These are phyloP conservation scores for Typha latifolia DNA, from an alignment of 176 grass and related monocot genomes.

Conservation along the genomic window DNA sequence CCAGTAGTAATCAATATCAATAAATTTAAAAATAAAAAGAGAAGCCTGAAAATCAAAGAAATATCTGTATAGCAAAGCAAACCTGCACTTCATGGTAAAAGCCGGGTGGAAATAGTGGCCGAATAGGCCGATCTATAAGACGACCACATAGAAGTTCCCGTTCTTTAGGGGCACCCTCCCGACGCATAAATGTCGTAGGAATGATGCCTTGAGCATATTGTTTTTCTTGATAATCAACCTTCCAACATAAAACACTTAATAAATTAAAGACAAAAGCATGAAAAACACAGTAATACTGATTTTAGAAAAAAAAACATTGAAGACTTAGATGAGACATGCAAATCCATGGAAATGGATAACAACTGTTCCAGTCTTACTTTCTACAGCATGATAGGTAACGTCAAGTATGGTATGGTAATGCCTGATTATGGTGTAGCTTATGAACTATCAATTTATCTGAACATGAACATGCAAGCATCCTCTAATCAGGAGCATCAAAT, in stretches of 20 bases:
- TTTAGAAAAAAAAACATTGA: neutral
- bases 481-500: too few species aligned
- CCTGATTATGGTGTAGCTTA: too few species aligned
- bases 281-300: neutral
- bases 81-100: conserved; percentile 99
- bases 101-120: conserved; percentile 79
- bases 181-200: conserved; percentile 93
- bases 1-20: neutral
- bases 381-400: neutral
- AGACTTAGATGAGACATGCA: neutral
- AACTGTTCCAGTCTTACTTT: neutral
- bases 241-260: conserved; percentile 5
- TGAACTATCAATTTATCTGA: too few species aligned
- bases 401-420: neutral
- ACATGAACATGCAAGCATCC: too few species aligned
- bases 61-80: conserved; percentile 13
- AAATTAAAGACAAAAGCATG: neutral
- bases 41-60: neutral
- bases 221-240: conserved; percentile 99
- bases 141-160: conserved; percentile 90
- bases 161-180: conserved; percentile 97
- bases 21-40: conserved; percentile 4
- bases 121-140: conserved; percentile 88
- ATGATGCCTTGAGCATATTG: conserved; percentile 92
- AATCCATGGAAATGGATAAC: neutral